Conservation (phyloP, 106 monocot genomes). For the Acanthochlamys bracteata region DNA sequence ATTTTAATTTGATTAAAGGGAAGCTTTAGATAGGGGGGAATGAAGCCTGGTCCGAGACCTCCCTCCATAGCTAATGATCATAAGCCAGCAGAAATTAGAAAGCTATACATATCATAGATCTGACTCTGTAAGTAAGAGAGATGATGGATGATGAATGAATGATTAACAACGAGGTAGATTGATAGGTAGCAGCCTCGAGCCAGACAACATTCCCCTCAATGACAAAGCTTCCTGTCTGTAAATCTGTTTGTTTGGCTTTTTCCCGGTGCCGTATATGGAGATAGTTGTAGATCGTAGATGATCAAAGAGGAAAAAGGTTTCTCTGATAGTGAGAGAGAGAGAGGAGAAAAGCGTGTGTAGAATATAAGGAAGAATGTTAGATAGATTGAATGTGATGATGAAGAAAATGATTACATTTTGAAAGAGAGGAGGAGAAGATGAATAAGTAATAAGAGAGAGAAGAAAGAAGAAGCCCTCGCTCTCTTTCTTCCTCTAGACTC, state of each 20-base stretch:
- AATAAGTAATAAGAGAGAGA: no score
- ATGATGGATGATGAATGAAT: no score
- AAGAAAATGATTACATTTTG: no score
- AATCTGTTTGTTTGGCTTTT: neutral
- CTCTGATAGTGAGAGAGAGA: no score
- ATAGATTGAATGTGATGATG: no score
- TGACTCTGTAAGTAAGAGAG: no score
- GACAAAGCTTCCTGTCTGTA: neutral
- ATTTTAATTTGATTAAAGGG: neutral
- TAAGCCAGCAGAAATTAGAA: neutral
- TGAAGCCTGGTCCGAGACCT: slow-evolving; percentile 54
- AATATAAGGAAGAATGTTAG: no score
- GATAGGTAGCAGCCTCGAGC: neutral
- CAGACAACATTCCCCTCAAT: slow-evolving; percentile 9
- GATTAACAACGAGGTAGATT: no score
- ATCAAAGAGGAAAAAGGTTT: neutral
- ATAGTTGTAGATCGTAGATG: neutral
- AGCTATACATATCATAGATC: neutral
- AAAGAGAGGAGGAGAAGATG: no score
- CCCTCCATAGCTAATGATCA: neutral
- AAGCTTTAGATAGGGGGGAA: slow-evolving; percentile 27
- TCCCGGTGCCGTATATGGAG: neutral
- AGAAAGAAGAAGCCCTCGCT: no score
- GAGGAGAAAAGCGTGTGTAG: no score
- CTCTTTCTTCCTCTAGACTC: no score